Evolutionary conservation across 2,329 filamentous ascomycete species (phyloP).

Genomic region (Microdochium trichocladiopsis): DNA sequence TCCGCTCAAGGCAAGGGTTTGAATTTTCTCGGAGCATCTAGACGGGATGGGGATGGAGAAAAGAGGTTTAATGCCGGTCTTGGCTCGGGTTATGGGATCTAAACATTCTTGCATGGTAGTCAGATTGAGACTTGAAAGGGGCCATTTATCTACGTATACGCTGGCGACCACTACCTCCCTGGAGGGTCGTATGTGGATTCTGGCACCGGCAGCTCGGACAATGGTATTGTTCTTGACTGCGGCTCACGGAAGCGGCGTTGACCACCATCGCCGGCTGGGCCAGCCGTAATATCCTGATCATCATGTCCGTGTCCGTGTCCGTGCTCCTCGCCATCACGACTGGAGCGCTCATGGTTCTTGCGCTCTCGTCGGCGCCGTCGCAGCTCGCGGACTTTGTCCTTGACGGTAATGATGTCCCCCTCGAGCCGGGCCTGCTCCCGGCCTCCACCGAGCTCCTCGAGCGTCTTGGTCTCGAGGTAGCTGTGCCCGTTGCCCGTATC

Average conservation of each 20-base stretch:
- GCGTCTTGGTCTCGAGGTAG: constrained; percentile 35
- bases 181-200: background rate
- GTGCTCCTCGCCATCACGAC: background rate
- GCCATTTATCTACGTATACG: too few relatives aligned
- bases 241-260: background rate
- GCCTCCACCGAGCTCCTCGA: constrained; percentile 44
- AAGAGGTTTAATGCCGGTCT: too few relatives aligned
- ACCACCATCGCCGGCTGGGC: background rate
- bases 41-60: too few relatives aligned
- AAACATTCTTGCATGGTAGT: too few relatives aligned
- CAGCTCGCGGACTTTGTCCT: constrained; percentile 24
- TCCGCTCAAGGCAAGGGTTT: background rate
- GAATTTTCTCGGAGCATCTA: too few relatives aligned
- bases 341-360: background rate
- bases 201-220: background rate
- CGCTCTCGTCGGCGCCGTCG: constrained; percentile 1
- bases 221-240: background rate
- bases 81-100: too few relatives aligned
- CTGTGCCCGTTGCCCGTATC: constrained; percentile 20
- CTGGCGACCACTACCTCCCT: background rate
- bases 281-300: background rate
- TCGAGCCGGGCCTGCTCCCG: constrained; percentile 33
- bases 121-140: too few relatives aligned
- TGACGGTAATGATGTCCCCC: constrained; percentile 35
- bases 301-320: background rate